Conservation (phyloP, 2,329 filamentous ascomycete species). For the Trichoderma breve region DNA sequence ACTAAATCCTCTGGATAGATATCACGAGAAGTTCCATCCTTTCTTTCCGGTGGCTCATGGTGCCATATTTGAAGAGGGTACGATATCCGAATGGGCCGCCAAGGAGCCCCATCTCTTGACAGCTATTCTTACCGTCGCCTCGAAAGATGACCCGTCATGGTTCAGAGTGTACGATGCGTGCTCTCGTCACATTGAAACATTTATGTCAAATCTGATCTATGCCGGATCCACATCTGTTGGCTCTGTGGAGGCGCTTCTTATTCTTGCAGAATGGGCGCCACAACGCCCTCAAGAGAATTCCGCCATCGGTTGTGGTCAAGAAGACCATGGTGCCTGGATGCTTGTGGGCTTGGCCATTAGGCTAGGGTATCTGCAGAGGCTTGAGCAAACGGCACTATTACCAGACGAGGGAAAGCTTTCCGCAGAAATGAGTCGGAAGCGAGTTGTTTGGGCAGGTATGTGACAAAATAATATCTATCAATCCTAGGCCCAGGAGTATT, state of each 20-base stretch:
- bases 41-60: background rate
- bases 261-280: background rate
- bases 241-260: background rate
- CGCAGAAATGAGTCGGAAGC: slow-evolving; percentile 1
- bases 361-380: background rate
- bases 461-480: background rate
- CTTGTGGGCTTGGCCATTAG: background rate
- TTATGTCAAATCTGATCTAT: background rate
- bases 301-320: background rate
- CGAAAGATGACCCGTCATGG: background rate
- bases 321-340: background rate
- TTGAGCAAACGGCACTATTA: background rate
- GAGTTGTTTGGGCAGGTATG: background rate
- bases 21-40: background rate
- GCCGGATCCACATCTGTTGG: background rate
- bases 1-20: background rate
- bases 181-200: background rate
- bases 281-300: background rate
- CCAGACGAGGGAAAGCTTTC: background rate
- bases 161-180: background rate
- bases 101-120: background rate
- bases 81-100: background rate
- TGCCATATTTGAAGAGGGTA: background rate
- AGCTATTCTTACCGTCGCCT: background rate
- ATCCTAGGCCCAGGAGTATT: background rate